Evolutionary conservation across 148 eudicot species (phyloP).

Genomic region (Oxyria digyna): DNA sequence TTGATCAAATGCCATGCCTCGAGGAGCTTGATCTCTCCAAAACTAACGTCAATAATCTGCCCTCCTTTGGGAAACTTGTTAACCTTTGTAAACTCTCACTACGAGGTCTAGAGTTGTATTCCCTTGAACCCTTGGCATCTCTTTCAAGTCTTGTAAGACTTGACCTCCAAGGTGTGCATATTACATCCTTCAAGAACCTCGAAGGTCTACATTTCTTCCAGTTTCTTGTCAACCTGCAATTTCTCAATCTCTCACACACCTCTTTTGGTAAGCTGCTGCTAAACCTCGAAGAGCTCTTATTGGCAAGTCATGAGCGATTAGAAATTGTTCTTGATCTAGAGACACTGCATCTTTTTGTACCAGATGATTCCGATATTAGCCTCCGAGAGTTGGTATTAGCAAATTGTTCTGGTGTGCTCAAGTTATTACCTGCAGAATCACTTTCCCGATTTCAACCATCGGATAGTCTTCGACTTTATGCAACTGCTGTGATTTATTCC

Average conservation of each 20-base stretch:
- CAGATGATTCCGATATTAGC: neutral
- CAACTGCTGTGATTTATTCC: neutral
- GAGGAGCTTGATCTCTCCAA: no score
- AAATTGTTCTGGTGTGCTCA: neutral
- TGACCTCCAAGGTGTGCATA: neutral
- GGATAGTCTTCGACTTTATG: neutral
- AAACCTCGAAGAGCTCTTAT: neutral
- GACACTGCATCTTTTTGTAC: conserved; percentile 23
- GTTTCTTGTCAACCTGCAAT: neutral
- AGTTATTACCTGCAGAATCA: neutral
- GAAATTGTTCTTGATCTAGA: conserved; percentile 2
- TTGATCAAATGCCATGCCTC: no score
- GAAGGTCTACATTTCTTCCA: neutral
- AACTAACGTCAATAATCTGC: no score
- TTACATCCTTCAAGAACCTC: neutral
- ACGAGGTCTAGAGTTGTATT: neutral
- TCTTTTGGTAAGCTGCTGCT: neutral
- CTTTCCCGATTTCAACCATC: neutral
- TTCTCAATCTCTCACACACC: neutral
- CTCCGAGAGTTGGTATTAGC: conserved; percentile 14
- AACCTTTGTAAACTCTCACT: no score
- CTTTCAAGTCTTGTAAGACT: neutral
- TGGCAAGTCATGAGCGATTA: neutral
- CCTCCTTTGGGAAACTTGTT: no score
- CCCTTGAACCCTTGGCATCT: neutral